These are phyloP conservation scores for Tylopilus plumbeoviolaceoides DNA, from an alignment of 768 basidiomycete genomes.

Conservation along the genomic window DNA sequence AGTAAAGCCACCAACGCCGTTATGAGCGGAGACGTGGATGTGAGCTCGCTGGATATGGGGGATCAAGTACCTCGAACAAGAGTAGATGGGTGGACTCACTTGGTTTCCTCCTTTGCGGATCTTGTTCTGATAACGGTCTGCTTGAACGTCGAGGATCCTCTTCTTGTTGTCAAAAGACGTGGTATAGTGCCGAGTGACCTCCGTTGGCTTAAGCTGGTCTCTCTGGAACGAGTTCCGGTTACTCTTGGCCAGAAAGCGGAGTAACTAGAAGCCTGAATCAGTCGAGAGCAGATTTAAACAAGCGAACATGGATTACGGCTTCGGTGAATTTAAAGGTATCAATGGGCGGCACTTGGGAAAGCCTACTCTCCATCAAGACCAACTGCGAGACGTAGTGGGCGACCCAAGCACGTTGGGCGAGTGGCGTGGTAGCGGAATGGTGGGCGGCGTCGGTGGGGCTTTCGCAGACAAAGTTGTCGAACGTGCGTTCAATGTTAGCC, in stretches of 20 bases:
- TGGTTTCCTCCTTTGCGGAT: slow-evolving; percentile 33
- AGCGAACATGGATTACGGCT: slow-evolving; percentile 9
- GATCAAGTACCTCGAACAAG: background rate
- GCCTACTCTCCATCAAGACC: slow-evolving; percentile 16
- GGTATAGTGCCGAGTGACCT: slow-evolving; percentile 20
- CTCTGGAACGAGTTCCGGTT: slow-evolving; percentile 22
- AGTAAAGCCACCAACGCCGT: slow-evolving; percentile 20
- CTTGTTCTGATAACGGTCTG: slow-evolving; percentile 29
- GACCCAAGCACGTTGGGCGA: slow-evolving; percentile 31
- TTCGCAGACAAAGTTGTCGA: slow-evolving; percentile 9
- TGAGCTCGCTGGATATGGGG: slow-evolving; percentile 12
- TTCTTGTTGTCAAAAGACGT: slow-evolving; percentile 12
- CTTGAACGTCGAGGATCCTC: slow-evolving; percentile 13
- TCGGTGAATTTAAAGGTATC: slow-evolving; percentile 26
- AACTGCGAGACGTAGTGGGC: slow-evolving; percentile 29
- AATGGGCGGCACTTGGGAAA: slow-evolving; percentile 21
- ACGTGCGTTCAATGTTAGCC: slow-evolving; percentile 15
- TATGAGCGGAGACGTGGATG: slow-evolving; percentile 21
- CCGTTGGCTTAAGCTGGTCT: slow-evolving; percentile 25
- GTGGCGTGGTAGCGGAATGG: slow-evolving; percentile 9
- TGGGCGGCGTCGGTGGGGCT: background rate
- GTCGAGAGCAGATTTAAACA: background rate
- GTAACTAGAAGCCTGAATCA: slow-evolving; percentile 15
- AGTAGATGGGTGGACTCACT: slow-evolving; percentile 26
- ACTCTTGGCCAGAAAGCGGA: slow-evolving; percentile 27